Evolutionary conservation across 2,329 filamentous ascomycete species (phyloP).

Genomic region (Scedosporium dehoogii): DNA sequence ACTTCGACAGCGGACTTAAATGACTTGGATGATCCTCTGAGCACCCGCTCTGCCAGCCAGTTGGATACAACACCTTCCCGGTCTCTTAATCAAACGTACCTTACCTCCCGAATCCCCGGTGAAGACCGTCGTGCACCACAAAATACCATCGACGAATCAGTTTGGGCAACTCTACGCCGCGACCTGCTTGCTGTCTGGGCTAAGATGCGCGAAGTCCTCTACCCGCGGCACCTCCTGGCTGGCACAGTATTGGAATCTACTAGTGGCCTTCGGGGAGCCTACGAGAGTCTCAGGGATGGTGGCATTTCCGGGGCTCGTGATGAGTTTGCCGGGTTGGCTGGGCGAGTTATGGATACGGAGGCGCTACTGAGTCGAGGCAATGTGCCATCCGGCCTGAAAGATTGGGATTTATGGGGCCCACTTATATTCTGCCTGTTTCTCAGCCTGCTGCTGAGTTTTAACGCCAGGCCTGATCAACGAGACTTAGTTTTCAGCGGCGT

Average conservation of each 20-base stretch:
- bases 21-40: conserved; percentile 83
- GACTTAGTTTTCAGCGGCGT: conserved; percentile 90
- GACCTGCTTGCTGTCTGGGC: conserved; percentile 91
- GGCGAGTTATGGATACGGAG: conserved; percentile 55
- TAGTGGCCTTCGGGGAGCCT: conserved; percentile 47
- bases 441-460: conserved; percentile 77
- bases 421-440: conserved; percentile 87
- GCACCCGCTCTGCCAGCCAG: conserved; percentile 53
- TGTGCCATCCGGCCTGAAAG: conserved; percentile 83
- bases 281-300: conserved; percentile 49
- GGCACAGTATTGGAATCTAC: conserved; percentile 53
- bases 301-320: conserved; percentile 51
- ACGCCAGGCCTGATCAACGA: conserved; percentile 69
- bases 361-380: conserved; percentile 47
- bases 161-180: conserved; percentile 93
- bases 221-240: conserved; percentile 82
- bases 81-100: conserved; percentile 63
- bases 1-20: conserved; percentile 61
- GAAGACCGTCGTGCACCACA: conserved; percentile 83
- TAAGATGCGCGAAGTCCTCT: conserved; percentile 96
- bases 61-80: conserved; percentile 70
- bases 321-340: conserved; percentile 51
- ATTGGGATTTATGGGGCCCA: conserved; percentile 98
- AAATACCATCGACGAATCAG: conserved; percentile 93
- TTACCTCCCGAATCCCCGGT: conserved; percentile 82